Percentiles rank a stretch among this genome's conserved stretches.
phyloP scores from a whole-genome alignment of 495 filamentous ascomycete genomes.

The Penicillium subrubescens region DNA sequence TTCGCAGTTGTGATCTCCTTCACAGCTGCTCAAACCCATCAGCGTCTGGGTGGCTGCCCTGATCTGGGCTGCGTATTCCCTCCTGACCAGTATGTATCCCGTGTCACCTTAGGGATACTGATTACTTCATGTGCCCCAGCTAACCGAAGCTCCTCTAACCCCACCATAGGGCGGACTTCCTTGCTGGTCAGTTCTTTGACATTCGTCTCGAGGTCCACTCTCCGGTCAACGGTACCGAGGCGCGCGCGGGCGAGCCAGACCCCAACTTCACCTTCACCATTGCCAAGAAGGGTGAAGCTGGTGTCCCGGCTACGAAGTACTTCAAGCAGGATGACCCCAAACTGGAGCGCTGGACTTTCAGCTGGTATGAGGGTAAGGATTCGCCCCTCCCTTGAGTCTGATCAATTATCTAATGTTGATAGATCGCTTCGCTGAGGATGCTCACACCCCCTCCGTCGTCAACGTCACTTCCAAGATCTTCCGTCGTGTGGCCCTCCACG shows the following conservation, averaged over 20 bases:
- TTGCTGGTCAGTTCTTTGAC: slow-evolving; percentile 74
- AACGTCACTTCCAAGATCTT: slow-evolving; percentile 73
- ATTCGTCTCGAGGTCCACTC: slow-evolving; percentile 77
- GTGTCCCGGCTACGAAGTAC: slow-evolving; percentile 55
- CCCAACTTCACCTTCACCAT: slow-evolving; percentile 70
- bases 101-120: neutral
- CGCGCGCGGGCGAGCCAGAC: slow-evolving; percentile 62
- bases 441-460: slow-evolving; percentile 62
- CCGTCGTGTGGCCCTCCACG: slow-evolving; percentile 64
- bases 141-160: neutral
- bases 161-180: slow-evolving; percentile 58
- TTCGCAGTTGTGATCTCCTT: slow-evolving; percentile 26
- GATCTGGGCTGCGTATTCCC: slow-evolving; percentile 74
- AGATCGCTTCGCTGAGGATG: slow-evolving; percentile 72
- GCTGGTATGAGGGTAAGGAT: slow-evolving; percentile 62
- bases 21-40: slow-evolving; percentile 62
- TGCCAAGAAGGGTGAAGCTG: slow-evolving; percentile 52
- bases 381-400: neutral
- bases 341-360: slow-evolving; percentile 71
- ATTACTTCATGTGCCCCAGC: neutral
- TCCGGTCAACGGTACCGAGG: slow-evolving; percentile 73
- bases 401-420: slow-evolving; percentile 14
- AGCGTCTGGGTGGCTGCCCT: slow-evolving; percentile 69
- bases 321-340: slow-evolving; percentile 61
- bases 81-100: slow-evolving; percentile 62